phyloP scores from a whole-genome alignment of 805 yeast genomes.

The Saturnispora zaruensis region DNA sequence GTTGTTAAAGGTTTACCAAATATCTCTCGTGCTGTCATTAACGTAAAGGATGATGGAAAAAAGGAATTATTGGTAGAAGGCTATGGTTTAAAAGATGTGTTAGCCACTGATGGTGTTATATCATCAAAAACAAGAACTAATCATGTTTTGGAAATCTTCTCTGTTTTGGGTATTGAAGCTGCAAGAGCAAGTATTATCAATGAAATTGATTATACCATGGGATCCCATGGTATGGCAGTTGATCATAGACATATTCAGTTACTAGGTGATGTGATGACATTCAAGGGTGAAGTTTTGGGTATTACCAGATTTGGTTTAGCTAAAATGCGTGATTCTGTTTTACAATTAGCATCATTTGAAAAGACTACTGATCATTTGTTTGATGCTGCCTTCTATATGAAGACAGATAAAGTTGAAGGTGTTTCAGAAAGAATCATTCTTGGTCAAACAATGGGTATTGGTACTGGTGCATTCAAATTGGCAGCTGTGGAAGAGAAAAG shows the following conservation, averaged over 20 bases:
- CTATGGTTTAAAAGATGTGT: slow-evolving; percentile 89
- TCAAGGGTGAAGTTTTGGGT: slow-evolving; percentile 96
- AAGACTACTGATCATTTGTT: slow-evolving; percentile 97
- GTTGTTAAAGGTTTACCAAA: slow-evolving; percentile 91
- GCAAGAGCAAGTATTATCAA: slow-evolving; percentile 88
- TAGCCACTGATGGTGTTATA: slow-evolving; percentile 95
- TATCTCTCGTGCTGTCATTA: slow-evolving; percentile 92
- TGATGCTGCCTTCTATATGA: slow-evolving; percentile 97
- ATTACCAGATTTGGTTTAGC: slow-evolving; percentile 96
- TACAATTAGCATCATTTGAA: slow-evolving; percentile 95
- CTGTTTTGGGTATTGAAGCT: slow-evolving; percentile 95
- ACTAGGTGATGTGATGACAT: slow-evolving; percentile 97
- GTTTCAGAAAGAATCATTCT: slow-evolving; percentile 95
- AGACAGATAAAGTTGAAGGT: slow-evolving; percentile 91
- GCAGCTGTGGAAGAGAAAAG: slow-evolving; percentile 44
- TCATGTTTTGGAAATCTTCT: slow-evolving; percentile 82
- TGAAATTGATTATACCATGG: slow-evolving; percentile 96
- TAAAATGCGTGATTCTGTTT: slow-evolving; percentile 96
- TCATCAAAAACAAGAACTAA: slow-evolving; percentile 84
- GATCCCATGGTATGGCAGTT: slow-evolving; percentile 98
- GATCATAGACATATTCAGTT: slow-evolving; percentile 99
- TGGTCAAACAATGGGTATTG: slow-evolving; percentile 96
- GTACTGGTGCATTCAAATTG: slow-evolving; percentile 93
- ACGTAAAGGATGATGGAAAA: slow-evolving; percentile 75
- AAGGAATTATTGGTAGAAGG: slow-evolving; percentile 96